Base-by-base conservation (phyloP, 208 protist species). In the Acanthamoeba triangularis region DNA sequence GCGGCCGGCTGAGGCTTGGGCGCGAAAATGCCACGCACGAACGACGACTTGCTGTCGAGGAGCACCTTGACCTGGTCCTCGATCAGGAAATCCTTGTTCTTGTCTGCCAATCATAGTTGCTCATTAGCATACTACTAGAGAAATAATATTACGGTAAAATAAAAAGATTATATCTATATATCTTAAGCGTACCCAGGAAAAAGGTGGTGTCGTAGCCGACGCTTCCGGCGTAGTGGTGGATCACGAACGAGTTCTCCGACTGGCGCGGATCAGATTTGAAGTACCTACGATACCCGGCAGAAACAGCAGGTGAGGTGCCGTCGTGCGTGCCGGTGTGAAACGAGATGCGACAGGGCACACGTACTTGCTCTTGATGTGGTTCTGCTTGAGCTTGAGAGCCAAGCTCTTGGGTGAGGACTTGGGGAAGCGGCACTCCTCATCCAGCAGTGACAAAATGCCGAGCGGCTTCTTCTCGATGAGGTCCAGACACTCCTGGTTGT, bases 361-460 rank as follows among this genome's bases (percentile, higher is more conserved):
- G 91, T 49, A 80, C 72, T 95, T 76, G 94, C 35, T 95, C 28
- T 95, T 93, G 30, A 47, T 35, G 85, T 95, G 78, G 1, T 98
- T 98, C 54, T 84, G 52, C 4, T 37, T 10, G n/a, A 67, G 10
- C 54, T 90, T 90, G 30, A 28, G 14, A 8, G 59, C 84, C 52
- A 90, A 90, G 11, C 52, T 47, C 8, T 23, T 20, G 84, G 33
- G n/a, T 6, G 84, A 97, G 23, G 96, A 97, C 59, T 97, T 96
- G 30, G 97, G 96, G 35, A 99, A 96, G 37, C 96, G 93, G 65
- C 97, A 98, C 95, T 99, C 97, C 56, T 99, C 98, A 94, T 99
- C 97, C 84, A 98, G 95, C 23, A 98, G 91, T 56, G 97, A 96
- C 88, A 99, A 87, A 47, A 98, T 98, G 95, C 98, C 98, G 80